phyloP scores from a whole-genome alignment of 345 rosid species.

The Lepidium didymum region DNA sequence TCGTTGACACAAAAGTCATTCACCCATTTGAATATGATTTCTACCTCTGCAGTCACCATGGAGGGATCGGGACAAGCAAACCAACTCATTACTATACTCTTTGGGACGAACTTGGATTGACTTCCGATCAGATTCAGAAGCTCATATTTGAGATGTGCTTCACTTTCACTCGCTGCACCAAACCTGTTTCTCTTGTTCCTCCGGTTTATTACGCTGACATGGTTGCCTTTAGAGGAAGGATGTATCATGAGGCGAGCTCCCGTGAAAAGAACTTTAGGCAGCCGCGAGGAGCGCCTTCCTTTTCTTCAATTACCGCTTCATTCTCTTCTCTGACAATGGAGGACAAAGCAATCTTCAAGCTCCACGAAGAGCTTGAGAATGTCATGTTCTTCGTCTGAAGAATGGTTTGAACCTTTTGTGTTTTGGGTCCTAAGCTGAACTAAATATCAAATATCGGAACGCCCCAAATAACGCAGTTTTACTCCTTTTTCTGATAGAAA shows the following conservation, averaged over 20 bases:
- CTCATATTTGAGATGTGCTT: conserved; percentile 75
- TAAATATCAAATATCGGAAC: conserved; percentile 17
- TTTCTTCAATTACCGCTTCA: conserved; percentile 37
- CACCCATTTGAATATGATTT: conserved; percentile 79
- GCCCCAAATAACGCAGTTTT: conserved; percentile 26
- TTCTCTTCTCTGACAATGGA: conserved; percentile 30
- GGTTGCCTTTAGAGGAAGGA: conserved; percentile 69
- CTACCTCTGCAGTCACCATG: conserved; percentile 73
- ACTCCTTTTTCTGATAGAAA: conserved; percentile 33
- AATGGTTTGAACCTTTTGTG: conserved; percentile 23
- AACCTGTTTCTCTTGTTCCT: conserved; percentile 73
- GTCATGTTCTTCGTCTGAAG: conserved; percentile 66
- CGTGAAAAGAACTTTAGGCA: neutral
- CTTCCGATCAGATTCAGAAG: conserved; percentile 61
- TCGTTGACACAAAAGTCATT: conserved; percentile 60
- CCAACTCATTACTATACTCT: conserved; percentile 74
- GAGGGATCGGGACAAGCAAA: conserved; percentile 80
- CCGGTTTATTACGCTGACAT: conserved; percentile 84
- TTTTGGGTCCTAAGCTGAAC: conserved; percentile 27
- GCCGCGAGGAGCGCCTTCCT: conserved; percentile 30
- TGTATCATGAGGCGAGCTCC: conserved; percentile 58
- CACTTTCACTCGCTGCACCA: conserved; percentile 84
- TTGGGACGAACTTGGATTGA: conserved; percentile 63
- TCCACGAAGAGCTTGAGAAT: conserved; percentile 57
- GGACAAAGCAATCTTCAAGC: conserved; percentile 42